Base-by-base conservation (phyloP, 2,329 filamentous ascomycete genomes). In the Elsinoe fawcettii region DNA sequence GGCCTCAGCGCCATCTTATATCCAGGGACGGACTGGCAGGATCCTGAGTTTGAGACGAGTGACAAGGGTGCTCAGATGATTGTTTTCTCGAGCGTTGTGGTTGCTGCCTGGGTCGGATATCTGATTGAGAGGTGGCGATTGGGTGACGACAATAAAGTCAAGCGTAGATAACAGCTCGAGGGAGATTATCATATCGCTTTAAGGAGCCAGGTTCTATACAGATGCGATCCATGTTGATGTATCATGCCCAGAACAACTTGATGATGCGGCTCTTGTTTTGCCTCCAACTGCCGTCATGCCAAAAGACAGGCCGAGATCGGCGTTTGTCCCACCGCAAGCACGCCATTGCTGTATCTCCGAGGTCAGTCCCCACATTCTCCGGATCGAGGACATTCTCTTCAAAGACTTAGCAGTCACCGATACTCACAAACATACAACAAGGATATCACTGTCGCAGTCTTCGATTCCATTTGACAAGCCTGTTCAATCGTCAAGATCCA, bases 1-100 rank as follows among this genome's bases (percentile, higher is more conserved):
- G 72, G 70, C 7, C 23, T 77, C 46, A 72, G 66, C 55, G 77
- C 71, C 1, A 71, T 75, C 16, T 60, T 77, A 34, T 80, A 79
- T 62, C 77, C 77, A 0, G 76, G 74, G 1, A 71, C 70, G 9
- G 60, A 65, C 32, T 73, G 69, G 57, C 64, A 69, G 16, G 76
- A 79, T 69, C 76, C 75, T 3, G 73, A 78, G 62, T 76, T 77
- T 66, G 69, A 70, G 1, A 68, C 70, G 12, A 25, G 20, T 27
- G 67, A 67, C 2, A 61, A 63, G 23, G 62, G 61, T 41, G 71
- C 71, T 5, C 75, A 77, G 66, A 59, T 61, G 27, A 66, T 59
- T 27, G 47, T 65, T 5, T 71, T 71, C 56, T 55, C 55, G 6
- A 63, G 55, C 2, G 44, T 66, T 0, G 60, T 69, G 22, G 59